These are phyloP conservation scores for Rhododendron kiyosumense DNA, from an alignment of 148 eudicot genomes.

Conservation along the genomic window DNA sequence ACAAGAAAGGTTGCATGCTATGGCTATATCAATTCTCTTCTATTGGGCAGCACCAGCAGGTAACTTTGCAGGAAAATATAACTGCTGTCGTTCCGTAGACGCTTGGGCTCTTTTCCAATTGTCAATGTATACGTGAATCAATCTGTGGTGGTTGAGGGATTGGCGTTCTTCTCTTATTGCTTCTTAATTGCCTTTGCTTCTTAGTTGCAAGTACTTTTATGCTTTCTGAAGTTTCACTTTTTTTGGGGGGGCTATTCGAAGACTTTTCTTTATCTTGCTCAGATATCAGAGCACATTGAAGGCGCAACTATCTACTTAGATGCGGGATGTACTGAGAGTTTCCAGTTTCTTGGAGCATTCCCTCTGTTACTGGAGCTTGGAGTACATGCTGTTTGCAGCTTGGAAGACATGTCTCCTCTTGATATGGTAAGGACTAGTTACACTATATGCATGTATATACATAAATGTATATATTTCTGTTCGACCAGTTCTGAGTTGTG, in stretches of 20 bases:
- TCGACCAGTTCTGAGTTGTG: neutral
- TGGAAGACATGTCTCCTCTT: slow-evolving; percentile 81
- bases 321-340: slow-evolving; percentile 94
- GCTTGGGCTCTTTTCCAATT: neutral
- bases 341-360: slow-evolving; percentile 77
- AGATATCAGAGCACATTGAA: slow-evolving; percentile 70
- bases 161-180: neutral
- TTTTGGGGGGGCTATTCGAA: neutral
- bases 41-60: neutral
- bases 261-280: slow-evolving; percentile 6
- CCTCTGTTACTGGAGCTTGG: slow-evolving; percentile 79
- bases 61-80: neutral
- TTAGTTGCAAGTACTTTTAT: neutral
- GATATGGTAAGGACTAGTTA: slow-evolving; percentile 46
- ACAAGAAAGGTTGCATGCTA: neutral
- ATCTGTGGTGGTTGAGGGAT: neutral
- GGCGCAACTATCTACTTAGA: slow-evolving; percentile 80
- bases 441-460: neutral
- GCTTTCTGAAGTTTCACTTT: neutral
- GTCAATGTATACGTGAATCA: neutral
- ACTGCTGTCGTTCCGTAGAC: neutral
- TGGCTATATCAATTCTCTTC: neutral
- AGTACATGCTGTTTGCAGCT: slow-evolving; percentile 73
- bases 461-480: neutral
- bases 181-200: neutral